Evolutionary conservation across 1,284 basidiomycete genomes (phyloP).

Genomic region (Athelia sp.): DNA sequence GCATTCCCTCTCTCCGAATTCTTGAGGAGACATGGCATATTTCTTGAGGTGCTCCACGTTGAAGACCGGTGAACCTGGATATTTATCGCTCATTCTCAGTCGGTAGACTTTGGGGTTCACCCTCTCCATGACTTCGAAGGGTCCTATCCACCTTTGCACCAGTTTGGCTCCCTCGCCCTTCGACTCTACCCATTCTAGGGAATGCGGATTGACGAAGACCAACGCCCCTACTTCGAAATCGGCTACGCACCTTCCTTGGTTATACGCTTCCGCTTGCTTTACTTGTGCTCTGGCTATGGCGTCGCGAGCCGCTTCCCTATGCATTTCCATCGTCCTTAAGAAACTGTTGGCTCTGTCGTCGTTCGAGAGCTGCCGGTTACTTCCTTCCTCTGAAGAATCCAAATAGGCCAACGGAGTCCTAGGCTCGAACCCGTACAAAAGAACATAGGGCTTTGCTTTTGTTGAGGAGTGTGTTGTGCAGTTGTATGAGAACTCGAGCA

Average conservation of each 20-base stretch:
- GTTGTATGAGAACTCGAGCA: conserved; percentile 21
- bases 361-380: not conserved
- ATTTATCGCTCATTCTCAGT: conserved; percentile 18
- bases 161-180: conserved; percentile 20
- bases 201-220: conserved; percentile 19
- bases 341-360: conserved; percentile 1
- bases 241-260: conserved; percentile 1
- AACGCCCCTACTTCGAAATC: conserved; percentile 13
- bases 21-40: conserved; percentile 13
- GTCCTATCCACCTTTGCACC: conserved; percentile 17
- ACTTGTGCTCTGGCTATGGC: conserved; percentile 12
- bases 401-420: conserved; percentile 1
- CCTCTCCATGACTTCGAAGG: conserved; percentile 16
- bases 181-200: conserved; percentile 13
- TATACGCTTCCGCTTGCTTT: conserved; percentile 8
- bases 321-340: conserved; percentile 6
- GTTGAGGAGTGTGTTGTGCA: conserved; percentile 11
- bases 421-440: conserved; percentile 15
- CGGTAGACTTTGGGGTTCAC: conserved; percentile 18
- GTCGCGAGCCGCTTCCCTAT: conserved; percentile 9
- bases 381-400: not conserved
- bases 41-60: conserved; percentile 21
- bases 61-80: conserved; percentile 21
- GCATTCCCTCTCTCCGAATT: conserved; percentile 10
- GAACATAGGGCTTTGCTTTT: conserved; percentile 11